Percentiles rank a stretch among this genome's conserved stretches.
phyloP scores from a whole-genome alignment of 352 stramenopile species.

The Globisporangium apiculatum region DNA sequence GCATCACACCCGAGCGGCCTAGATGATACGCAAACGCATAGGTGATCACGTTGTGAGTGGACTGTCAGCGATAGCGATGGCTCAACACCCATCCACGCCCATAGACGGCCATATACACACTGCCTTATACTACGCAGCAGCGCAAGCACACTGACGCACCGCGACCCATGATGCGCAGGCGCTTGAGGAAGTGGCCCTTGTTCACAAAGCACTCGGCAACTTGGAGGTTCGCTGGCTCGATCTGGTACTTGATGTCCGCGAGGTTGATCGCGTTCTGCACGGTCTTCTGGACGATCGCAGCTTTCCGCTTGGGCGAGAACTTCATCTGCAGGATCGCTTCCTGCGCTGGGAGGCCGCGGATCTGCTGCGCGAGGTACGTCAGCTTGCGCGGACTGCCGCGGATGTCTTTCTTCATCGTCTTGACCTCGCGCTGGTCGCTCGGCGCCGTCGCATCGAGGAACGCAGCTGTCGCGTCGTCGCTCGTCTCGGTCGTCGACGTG shows the following conservation, averaged over 20 bases:
- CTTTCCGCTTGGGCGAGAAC: constrained; percentile 82
- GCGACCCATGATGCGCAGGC: constrained; percentile 79
- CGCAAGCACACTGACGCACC: constrained; percentile 20
- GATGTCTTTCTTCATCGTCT: constrained; percentile 80
- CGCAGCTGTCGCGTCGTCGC: constrained; percentile 43
- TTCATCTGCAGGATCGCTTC: constrained; percentile 83
- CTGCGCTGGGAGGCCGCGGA: constrained; percentile 62
- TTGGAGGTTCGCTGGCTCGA: constrained; percentile 80
- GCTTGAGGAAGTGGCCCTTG: constrained; percentile 80
- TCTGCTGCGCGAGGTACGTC: constrained; percentile 76
- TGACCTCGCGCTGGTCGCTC: constrained; percentile 44
- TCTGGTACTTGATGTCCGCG: constrained; percentile 85
- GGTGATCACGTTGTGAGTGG: too few relatives aligned
- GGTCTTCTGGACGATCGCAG: constrained; percentile 78
- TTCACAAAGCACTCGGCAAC: constrained; percentile 83
- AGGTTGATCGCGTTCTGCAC: constrained; percentile 86
- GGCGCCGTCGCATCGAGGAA: constrained; percentile 61
- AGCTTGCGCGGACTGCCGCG: constrained; percentile 78
- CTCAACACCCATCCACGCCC: too few relatives aligned
- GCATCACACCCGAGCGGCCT: constrained; percentile 79
- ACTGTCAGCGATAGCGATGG: background rate
- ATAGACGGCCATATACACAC: background rate
- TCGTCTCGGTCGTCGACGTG: constrained; percentile 17
- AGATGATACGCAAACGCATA: too few relatives aligned
- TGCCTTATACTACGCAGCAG: background rate